Base-by-base conservation (phyloP, 1,284 basidiomycete species). In the Ceratobasidium sp. region DNA sequence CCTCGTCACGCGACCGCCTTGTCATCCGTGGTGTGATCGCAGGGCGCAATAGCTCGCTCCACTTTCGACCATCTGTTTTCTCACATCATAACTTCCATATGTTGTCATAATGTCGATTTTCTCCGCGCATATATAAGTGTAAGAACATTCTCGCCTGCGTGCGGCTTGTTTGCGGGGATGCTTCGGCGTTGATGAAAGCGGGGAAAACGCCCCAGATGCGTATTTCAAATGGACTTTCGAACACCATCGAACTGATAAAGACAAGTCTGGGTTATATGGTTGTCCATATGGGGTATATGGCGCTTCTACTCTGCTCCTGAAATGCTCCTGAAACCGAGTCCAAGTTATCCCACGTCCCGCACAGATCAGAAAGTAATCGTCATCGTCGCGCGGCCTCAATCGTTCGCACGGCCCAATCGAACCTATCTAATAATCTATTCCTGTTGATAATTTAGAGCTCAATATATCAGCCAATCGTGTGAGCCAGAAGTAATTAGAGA, bases 121-220 rank as follows among this genome's bases (percentile, higher is more conserved):
- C 66, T 42, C 40, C 61, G 61, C 61, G 61, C 61, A 64, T 64
- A 64, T 40, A 64, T 10, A 40, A 9, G 58, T 33, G 13, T n/a
- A 33, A 12, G 60, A 44, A n/a, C 40, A 39, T n/a, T 42, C 61
- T 40, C 40, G 39, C 5, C 23, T 23, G 20, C 10, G 18, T 20
- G 20, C 5, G 15, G 33, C 26, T 26, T 49, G 49, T 44, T 26
- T 39, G 68, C 33, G 26, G 39, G 9, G 61, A 39, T 63, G 23
- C 15, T 64, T 7, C 20, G 20, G 39, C 49, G 68, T 23, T n/a
- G 51, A 23, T 18, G 28, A 44, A 70, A 1, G 70, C 58, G 70
- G 70, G 70, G 70, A 60, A 71, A 72, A 72, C 70, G 70, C 70
- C 56, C 70, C 70, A 72, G 70, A 10, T 72, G 56, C 51, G 7